Percentiles rank a stretch among this genome's conserved stretches.
Conservation (phyloP, 192 early-diverging fungal genomes). For the Obelidium mucronatum region DNA sequence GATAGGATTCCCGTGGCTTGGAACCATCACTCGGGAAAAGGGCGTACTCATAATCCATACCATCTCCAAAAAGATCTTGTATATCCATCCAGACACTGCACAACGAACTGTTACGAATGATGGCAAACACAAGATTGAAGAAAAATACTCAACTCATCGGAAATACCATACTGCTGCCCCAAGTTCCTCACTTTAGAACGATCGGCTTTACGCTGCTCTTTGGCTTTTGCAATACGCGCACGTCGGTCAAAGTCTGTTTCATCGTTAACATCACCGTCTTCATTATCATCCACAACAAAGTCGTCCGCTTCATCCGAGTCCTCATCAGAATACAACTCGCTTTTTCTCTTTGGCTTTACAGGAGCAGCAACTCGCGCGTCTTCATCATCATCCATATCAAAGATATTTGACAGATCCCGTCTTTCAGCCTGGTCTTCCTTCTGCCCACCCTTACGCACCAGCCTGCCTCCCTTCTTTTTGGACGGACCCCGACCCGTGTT, state of each 20-base stretch:
- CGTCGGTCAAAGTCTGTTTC: constrained; percentile 24
- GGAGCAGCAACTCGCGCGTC: constrained; percentile 25
- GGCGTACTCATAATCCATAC: constrained; percentile 87
- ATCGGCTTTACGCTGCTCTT: constrained; percentile 33
- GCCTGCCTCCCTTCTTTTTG: constrained; percentile 53
- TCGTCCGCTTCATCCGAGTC: constrained; percentile 35
- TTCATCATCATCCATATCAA: constrained; percentile 67
- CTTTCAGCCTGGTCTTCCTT: neutral
- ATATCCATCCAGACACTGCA: constrained; percentile 74
- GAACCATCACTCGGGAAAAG: constrained; percentile 44
- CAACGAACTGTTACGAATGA: too few relatives aligned
- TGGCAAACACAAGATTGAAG: too few relatives aligned
- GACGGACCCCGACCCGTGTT: constrained; percentile 69
- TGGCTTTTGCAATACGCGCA: constrained; percentile 12
- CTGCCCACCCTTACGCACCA: neutral
- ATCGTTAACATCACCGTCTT: constrained; percentile 47
- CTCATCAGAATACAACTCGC: neutral
- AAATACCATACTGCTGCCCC: constrained; percentile 60
- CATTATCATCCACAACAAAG: constrained; percentile 44
- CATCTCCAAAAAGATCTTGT: constrained; percentile 92
- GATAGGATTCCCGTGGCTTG: constrained; percentile 5
- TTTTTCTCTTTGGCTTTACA: constrained; percentile 23
- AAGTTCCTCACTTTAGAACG: constrained; percentile 50
- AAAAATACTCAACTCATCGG: constrained; percentile 52
- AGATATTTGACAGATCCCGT: constrained; percentile 64